Evolutionary conservation across 148 eudicot genomes (phyloP).

Genomic region (Oxyria digyna): DNA sequence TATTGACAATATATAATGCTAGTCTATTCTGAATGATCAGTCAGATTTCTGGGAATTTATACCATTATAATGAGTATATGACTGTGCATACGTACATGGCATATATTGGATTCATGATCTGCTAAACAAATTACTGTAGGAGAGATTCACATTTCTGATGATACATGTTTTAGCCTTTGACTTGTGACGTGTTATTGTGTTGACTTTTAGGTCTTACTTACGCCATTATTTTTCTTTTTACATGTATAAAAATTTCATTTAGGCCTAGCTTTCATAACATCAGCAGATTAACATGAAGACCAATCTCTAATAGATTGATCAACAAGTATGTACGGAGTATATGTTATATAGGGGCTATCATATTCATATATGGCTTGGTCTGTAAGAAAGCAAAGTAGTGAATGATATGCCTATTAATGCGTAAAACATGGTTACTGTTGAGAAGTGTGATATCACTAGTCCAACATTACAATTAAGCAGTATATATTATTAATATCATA

Average conservation of each 20-base stretch:
- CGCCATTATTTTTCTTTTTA: background rate
- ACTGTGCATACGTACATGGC: background rate
- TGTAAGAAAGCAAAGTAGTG: background rate
- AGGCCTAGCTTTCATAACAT: too few relatives aligned
- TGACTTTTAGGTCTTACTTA: background rate
- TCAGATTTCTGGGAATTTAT: background rate
- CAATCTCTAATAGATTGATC: too few relatives aligned
- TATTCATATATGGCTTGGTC: too few relatives aligned
- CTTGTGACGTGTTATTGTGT: background rate
- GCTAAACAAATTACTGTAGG: background rate
- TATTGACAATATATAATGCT: background rate
- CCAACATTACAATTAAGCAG: background rate
- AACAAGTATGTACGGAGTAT: too few relatives aligned
- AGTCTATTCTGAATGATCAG: background rate
- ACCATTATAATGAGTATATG: background rate
- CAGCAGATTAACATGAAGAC: too few relatives aligned
- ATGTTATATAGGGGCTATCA: too few relatives aligned
- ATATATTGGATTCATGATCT: background rate
- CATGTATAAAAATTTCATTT: too few relatives aligned
- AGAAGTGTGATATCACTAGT: background rate
- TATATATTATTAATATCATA: background rate
- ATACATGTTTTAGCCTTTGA: background rate
- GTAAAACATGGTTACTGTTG: background rate
- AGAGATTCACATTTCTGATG: background rate
- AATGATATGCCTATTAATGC: background rate